Evolutionary conservation across 2,329 filamentous ascomycete species (phyloP), one percentile per base, ranked within the genome.

Genomic region (Paecilomyces dactylethromorphus): DNA sequence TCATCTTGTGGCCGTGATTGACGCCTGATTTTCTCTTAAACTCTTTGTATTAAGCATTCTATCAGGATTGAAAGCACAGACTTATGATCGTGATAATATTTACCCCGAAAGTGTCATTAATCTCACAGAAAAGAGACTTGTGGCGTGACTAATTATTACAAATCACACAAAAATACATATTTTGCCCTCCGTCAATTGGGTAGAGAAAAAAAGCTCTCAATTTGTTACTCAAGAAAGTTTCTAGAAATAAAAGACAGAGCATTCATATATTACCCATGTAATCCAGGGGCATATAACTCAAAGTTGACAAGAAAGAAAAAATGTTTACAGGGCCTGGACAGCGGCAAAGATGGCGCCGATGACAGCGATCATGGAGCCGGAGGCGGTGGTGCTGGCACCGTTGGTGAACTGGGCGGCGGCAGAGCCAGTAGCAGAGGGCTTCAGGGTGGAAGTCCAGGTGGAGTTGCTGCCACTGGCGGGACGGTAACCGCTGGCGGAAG

Each of bases 391-490:
- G 21, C 26, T 29, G 26, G 39, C 39, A 45, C 39, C 39, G 39
- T 21, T 45, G 13, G 59, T 57, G 31, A 60, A 60, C 24, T 56
- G 58, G 12, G 59, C 57, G 8, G 59, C 59, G 5, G 56, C 59
- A 52, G 62, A 49, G 26, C 60, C 59, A 51, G 59, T 45, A 13
- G 59, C 56, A 18, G 62, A 64, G 22, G 64, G 63, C 55, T 29
- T 56, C 45, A 24, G 49, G 24, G 29, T 24, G 29, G 31, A 51
- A 24, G 18, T 26, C 8, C 24, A 24, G 31, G 32, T 35, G 49
- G 29, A 45, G 56, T 63, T 61, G 49, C 58, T 50, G 26, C 50
- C 55, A 26, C 51, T 49, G 58, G 58, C 32, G 35, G 57, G 32
- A 51, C 50, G 54, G 21, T 59, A 55, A 35, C 57, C 55, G n/a